Base-by-base conservation (phyloP, 1,284 basidiomycete genomes). In the Dichomitus squalens region DNA sequence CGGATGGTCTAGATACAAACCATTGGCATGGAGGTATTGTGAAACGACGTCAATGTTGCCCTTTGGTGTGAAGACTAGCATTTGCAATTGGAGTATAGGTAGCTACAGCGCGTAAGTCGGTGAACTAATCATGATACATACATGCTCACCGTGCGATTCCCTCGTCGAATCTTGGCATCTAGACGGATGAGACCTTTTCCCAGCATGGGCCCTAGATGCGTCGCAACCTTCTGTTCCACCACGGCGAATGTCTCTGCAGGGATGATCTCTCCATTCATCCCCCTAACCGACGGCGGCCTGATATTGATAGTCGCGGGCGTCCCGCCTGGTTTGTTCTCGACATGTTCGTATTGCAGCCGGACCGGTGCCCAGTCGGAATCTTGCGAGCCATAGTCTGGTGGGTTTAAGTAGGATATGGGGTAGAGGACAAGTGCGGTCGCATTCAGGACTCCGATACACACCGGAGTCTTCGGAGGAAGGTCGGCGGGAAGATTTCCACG, bases 51-150 rank as follows among this genome's bases (percentile, higher is more conserved):
- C 75, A 60, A 98, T 88, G 72, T 97, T 95, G 35, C 93, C 91
- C 64, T 95, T 95, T 5, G 93, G 91, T 12, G 95, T 96, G 73
- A 94, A 97, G 29, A 98, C 84, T 31, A 98, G 83, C 69, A 98
- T 81, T 69, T 92, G 89, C 43, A 98, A 79, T 25, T 89, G 85
- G 36, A 95, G 78, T 57, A 95, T 89, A 47, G 88, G 88, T 43
- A 90, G 77, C 91, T 94, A 64, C 21, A 52, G 55, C 54, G 55
- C 6, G 49, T 65, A 34, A 61, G 58, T 27, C 52, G 11, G 29
- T 2, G 29, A n/a, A 27, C 9, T 3, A 18, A 18, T 12, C 7
- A 21, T 38, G 25, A 55, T 49, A 49, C 51, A 59, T 54, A 49
- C 48, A 53, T 27, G 74, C 86, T 70, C 73, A 91, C 89, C 67